phyloP scores from a whole-genome alignment of 2,329 filamentous ascomycete species.

The Ophioceras dolichostomum region DNA sequence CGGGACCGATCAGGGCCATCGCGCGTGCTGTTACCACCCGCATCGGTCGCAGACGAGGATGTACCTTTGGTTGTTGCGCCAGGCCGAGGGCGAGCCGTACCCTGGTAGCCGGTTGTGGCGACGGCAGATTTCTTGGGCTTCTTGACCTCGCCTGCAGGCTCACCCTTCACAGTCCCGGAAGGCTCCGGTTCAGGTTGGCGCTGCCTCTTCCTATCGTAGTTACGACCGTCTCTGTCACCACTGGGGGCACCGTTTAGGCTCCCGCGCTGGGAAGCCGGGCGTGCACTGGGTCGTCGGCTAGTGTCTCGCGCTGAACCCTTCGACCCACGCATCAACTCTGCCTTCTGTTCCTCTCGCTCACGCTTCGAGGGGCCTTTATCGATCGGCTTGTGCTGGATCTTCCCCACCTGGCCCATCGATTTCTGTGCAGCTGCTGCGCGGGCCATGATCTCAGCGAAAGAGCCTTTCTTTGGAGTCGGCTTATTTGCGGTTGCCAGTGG shows the following conservation, averaged over 20 bases:
- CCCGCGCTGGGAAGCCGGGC: neutral
- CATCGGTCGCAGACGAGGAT: conserved; percentile 21
- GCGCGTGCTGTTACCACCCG: neutral
- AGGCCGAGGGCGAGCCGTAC: conserved; percentile 49
- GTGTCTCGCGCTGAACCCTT: conserved; percentile 3
- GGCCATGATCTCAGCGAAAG: conserved; percentile 63
- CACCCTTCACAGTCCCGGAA: conserved; percentile 6
- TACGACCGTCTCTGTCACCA: no score
- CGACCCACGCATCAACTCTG: conserved; percentile 22
- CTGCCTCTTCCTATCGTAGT: neutral
- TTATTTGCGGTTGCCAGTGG: no score
- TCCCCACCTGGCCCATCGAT: conserved; percentile 49
- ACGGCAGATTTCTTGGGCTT: conserved; percentile 48
- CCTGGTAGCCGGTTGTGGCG: conserved; percentile 53
- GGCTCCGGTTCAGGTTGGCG: neutral
- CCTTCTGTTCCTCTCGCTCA: conserved; percentile 33
- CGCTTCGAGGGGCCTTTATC: conserved; percentile 49
- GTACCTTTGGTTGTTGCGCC: conserved; percentile 19
- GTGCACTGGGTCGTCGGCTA: neutral
- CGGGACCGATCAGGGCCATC: neutral
- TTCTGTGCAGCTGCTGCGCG: conserved; percentile 55
- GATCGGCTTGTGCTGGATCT: conserved; percentile 63
- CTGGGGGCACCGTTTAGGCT: neutral
- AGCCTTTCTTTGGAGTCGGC: conserved; percentile 55
- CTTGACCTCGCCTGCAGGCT: conserved; percentile 31